Base-by-base conservation (phyloP, 2,329 filamentous ascomycete genomes). In the Colletotrichum theobromicola region DNA sequence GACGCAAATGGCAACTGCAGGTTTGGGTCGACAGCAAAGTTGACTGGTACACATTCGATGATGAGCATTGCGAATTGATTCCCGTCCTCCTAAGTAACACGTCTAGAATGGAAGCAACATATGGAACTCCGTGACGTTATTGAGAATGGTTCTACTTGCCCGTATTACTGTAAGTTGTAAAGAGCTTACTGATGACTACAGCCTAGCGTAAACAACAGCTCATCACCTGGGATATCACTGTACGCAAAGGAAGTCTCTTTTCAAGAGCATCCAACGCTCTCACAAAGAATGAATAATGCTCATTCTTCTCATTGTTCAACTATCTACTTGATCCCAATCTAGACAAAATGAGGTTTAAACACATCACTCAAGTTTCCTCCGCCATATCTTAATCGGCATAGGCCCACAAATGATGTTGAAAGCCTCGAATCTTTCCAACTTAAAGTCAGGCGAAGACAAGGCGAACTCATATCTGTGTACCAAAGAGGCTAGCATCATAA, bases 401-500 rank as follows among this genome's bases (percentile, higher is more conserved):
- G 61, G 61, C 15, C 72, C 72, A 8, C 70, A 26, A 9, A 74
- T 21, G 32, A 55, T 67, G 42, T 74, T 74, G 53, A 67, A 67
- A 13, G 72, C 70, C 55, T 74, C 72, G 7, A 62, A 37, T 5
- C 68, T 53, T 34, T 65, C 35, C 62, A 74, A 21, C 57, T 64
- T 42, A 9, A 74, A 74, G 2, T 71, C 67, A 18, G 53, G 7
- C 5, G 57, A 55, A 18, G 67, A 62, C 62, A 74, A 37, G 1
- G 84, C 84, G 16, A 87, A 85, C 21, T 87, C 83, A 67, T 85
- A 88, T 1, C 84, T 79, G 76, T 86, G 83, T 0, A 88, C 79
- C 21, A 88, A 74, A 3, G 83, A 84, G 1, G 85, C 85, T 15
- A 88, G 21, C 4, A 86, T 73, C 10, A 88, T 83, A 2, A 83